These are phyloP conservation scores for Dioscorea alata DNA, from an alignment of 106 monocot species.

Conservation along the genomic window DNA sequence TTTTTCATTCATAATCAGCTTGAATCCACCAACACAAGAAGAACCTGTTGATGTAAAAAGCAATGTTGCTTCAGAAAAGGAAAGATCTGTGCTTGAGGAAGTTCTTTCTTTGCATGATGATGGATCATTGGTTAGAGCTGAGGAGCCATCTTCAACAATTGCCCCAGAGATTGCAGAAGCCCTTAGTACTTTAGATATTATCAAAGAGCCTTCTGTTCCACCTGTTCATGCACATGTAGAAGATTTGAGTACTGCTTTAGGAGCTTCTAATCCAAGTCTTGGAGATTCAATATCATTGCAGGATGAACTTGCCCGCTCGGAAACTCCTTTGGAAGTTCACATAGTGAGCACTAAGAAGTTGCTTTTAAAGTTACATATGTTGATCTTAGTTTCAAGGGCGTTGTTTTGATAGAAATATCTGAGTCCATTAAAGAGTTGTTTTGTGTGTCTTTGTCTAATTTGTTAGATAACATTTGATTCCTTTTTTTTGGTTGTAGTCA, in stretches of 20 bases:
- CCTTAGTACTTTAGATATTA: slow-evolving; percentile 45
- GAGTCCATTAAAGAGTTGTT: not conserved
- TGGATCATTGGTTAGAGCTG: slow-evolving; percentile 16
- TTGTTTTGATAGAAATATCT: too few species aligned
- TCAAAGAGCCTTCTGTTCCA: slow-evolving; percentile 67
- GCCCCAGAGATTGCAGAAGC: slow-evolving; percentile 22
- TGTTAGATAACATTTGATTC: not conserved
- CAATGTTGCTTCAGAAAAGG: slow-evolving; percentile 17
- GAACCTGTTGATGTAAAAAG: slow-evolving; percentile 28
- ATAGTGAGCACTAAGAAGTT: slow-evolving; percentile 38
- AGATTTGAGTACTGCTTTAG: slow-evolving; percentile 36
- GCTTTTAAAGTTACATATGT: not conserved
- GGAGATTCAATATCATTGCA: slow-evolving; percentile 33
- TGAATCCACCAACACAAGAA: slow-evolving; percentile 33
- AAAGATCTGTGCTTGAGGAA: slow-evolving; percentile 52
- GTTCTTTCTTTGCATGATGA: slow-evolving; percentile 67
- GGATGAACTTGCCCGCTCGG: slow-evolving; percentile 50
- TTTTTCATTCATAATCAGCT: slow-evolving; percentile 21
- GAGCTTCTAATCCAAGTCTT: slow-evolving; percentile 24
- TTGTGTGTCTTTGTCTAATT: not conserved
- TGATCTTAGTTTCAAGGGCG: not conserved
- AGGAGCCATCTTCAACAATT: slow-evolving; percentile 33
- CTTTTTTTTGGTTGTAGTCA: slow-evolving; percentile 42
- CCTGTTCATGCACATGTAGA: slow-evolving; percentile 81
- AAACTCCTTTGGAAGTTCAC: slow-evolving; percentile 79